Percentiles rank a stretch among this genome's conserved stretches.
phyloP scores from a whole-genome alignment of 345 rosid genomes.

The Pistacia vera region DNA sequence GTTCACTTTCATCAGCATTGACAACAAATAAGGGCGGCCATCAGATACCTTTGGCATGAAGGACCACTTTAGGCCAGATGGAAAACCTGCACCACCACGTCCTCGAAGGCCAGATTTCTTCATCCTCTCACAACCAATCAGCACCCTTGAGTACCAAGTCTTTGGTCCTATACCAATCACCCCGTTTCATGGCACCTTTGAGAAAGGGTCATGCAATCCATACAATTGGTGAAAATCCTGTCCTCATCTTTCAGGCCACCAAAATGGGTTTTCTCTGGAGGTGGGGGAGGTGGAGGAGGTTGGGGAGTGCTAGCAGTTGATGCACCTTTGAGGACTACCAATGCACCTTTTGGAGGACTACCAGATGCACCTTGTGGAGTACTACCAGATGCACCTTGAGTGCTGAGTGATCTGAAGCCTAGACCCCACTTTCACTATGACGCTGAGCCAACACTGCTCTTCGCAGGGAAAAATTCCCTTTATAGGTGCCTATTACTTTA shows the following conservation, averaged over 20 bases:
- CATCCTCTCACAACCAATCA: constrained; percentile 97
- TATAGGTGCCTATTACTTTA: constrained; percentile 63
- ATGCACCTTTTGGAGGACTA: constrained; percentile 42
- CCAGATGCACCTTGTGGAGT: constrained; percentile 40
- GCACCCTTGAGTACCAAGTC: constrained; percentile 95
- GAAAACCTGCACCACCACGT: constrained; percentile 99
- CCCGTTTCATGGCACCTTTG: constrained; percentile 94
- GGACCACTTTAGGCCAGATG: constrained; percentile 98
- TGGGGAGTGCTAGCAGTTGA: constrained; percentile 60
- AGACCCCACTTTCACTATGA: constrained; percentile 45
- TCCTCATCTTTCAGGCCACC: constrained; percentile 97
- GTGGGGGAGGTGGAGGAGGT: constrained; percentile 89
- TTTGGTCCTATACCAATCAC: constrained; percentile 95
- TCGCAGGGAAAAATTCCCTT: constrained; percentile 68
- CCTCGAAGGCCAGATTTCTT: constrained; percentile 98
- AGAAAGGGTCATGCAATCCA: constrained; percentile 90
- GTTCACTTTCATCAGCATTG: constrained; percentile 99
- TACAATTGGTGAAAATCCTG: constrained; percentile 92
- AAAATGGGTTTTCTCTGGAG: constrained; percentile 96
- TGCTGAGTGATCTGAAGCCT: constrained; percentile 66
- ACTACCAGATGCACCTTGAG: constrained; percentile 55
- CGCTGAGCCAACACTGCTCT: constrained; percentile 49
- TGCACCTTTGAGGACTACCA: constrained; percentile 28
- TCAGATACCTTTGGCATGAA: constrained; percentile 98
- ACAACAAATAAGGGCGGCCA: constrained; percentile 98